Base-by-base conservation (phyloP, 2,329 filamentous ascomycete species). In the Apiospora saccharicola region DNA sequence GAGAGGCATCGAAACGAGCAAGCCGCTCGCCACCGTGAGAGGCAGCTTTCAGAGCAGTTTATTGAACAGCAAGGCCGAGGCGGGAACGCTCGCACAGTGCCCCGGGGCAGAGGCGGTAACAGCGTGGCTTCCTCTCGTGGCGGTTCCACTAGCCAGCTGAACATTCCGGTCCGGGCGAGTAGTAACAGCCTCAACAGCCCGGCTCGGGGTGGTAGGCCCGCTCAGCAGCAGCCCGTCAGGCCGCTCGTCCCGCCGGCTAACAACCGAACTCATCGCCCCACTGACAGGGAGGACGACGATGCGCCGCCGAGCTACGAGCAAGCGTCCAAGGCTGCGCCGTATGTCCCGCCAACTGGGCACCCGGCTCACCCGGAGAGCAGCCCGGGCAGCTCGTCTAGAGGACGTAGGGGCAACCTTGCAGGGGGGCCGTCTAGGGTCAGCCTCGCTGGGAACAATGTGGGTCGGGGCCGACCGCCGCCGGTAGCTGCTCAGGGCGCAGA, bases 41-140 rank as follows among this genome's bases (percentile, higher is more conserved):
- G 90, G 71, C 85, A 90, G 72, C 85, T 94, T 0, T 93, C 91
- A 0, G 91, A 93, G 78, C 90, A 91, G 74, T 93, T 88, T 75
- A 93, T 95, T 72, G 90, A 92, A 76, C 90, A 90, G 75, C 89
- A 92, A 78, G 88, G 84, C 7, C 82, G 84, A 67, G 75, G 75
- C 34, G 70, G 73, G 44, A 72, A 74, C 19, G 46, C 72, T 16
- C 76, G 67, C 4, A 70, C 79, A 79, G 47, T 72, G n/a, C 70
- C 49, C 22, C 73, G 69, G 53, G 70, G 69, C n/a, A 79, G 76
- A 34, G 75, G 75, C 14, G 74, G 74, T 61, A 77, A 76, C 7
- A 69, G 72, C 12, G 24, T 76, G 13, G 74, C 76, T 30, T 76
- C 79, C 26, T 76, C 75, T 1, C 77, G 79, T 30, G 73, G 70